Evolutionary conservation across 1,139 yeast genomes (phyloP).

Genomic region (Candida sp.): DNA sequence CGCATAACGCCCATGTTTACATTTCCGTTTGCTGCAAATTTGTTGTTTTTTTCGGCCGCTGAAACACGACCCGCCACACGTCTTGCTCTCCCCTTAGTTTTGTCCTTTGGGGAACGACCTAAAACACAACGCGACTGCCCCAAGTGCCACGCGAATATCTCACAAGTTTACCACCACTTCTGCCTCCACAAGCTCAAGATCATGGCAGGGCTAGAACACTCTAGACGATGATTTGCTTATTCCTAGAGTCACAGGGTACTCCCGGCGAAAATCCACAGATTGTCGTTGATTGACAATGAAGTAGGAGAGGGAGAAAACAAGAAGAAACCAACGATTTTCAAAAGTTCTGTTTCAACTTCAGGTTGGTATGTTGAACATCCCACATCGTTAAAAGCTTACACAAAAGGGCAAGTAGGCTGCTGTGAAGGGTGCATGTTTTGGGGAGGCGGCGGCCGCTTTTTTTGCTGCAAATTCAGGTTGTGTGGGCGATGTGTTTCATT

Average conservation of each 20-base stretch:
- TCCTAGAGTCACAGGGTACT: not conserved
- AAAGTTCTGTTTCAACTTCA: conserved; percentile 3
- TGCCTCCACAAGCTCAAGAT: no score
- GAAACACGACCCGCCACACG: no score
- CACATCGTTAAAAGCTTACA: not conserved
- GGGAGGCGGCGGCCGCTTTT: no score
- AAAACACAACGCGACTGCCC: no score
- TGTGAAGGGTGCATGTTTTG: no score
- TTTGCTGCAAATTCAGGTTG: conserved; percentile 6
- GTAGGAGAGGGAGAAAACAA: not conserved
- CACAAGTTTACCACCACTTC: not conserved
- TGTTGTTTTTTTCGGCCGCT: not conserved
- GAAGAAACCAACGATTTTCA: not conserved
- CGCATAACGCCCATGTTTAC: conserved; percentile 1
- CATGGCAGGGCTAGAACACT: no score
- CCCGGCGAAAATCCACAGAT: not conserved
- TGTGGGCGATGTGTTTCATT: not conserved
- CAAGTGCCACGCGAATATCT: no score
- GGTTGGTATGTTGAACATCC: conserved; percentile 3
- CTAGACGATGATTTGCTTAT: not conserved
- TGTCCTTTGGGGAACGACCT: no score
- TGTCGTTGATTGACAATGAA: not conserved
- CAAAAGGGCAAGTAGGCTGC: not conserved
- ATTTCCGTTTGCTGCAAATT: conserved; percentile 6
- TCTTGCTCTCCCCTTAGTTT: no score